These are phyloP conservation scores for Diutina scorzettiae DNA, from an alignment of 1,139 yeast genomes.

Conservation along the genomic window DNA sequence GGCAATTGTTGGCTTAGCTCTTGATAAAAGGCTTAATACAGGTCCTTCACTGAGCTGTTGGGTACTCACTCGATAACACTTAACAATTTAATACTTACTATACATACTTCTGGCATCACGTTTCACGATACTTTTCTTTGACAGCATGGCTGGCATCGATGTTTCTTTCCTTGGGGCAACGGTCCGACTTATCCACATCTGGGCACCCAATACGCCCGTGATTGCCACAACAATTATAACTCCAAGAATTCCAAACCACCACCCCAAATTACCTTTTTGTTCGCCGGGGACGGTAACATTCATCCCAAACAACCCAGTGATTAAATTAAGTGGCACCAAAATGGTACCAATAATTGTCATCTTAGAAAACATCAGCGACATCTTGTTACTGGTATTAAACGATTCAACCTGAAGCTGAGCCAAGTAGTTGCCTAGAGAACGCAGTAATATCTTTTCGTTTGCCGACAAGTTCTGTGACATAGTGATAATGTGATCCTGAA, in stretches of 20 bases:
- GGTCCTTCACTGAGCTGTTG: too few species aligned
- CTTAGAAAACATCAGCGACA: constrained; percentile 77
- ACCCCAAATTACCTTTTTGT: constrained; percentile 19
- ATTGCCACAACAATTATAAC: constrained; percentile 24
- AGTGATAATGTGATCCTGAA: constrained; percentile 92
- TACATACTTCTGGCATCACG: too few species aligned
- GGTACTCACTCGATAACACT: too few species aligned
- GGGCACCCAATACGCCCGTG: constrained; percentile 18
- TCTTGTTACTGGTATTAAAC: constrained; percentile 71
- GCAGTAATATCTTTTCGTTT: constrained; percentile 83
- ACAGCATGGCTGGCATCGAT: neutral
- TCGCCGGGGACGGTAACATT: constrained; percentile 86
- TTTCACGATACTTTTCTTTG: neutral
- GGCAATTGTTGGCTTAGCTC: too few species aligned
- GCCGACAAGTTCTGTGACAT: constrained; percentile 87
- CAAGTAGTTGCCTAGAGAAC: constrained; percentile 84
- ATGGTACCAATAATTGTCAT: constrained; percentile 87
- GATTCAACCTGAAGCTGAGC: constrained; percentile 93
- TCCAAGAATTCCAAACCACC: constrained; percentile 18
- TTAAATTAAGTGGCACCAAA: constrained; percentile 76
- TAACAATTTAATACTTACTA: too few species aligned
- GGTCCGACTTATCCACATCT: constrained; percentile 18
- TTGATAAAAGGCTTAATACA: too few species aligned
- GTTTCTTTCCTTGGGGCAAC: neutral
- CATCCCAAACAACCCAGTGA: constrained; percentile 95